Percentiles rank a stretch among this genome's conserved stretches.
phyloP scores from a whole-genome alignment of 2,329 filamentous ascomycete species.

The Colletotrichum sp. region DNA sequence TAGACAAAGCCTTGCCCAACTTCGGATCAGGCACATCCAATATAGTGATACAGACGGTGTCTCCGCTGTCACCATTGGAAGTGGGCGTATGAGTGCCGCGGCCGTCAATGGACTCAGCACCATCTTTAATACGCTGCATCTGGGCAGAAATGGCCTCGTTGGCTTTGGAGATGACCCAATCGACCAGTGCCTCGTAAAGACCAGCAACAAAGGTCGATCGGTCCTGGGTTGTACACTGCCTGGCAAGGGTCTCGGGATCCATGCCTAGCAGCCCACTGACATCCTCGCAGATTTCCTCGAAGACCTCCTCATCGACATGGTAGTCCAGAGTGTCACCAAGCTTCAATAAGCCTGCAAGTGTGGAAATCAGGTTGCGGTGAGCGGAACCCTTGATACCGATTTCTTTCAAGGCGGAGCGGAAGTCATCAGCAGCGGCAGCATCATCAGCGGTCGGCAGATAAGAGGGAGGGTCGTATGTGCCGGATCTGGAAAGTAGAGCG shows the following conservation, averaged over 20 bases:
- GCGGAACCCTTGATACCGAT: slow-evolving; percentile 92
- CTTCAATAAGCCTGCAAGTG: slow-evolving; percentile 85
- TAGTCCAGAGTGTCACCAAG: slow-evolving; percentile 91
- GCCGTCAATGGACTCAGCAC: slow-evolving; percentile 71
- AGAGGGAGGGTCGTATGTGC: slow-evolving; percentile 83
- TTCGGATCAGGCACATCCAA: slow-evolving; percentile 82
- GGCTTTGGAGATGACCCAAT: slow-evolving; percentile 90
- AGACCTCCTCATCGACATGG: slow-evolving; percentile 78
- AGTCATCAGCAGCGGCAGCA: slow-evolving; percentile 90
- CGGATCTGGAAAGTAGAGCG: slow-evolving; percentile 78
- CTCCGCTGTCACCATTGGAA: slow-evolving; percentile 73
- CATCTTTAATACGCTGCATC: slow-evolving; percentile 69
- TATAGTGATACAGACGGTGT: slow-evolving; percentile 88
- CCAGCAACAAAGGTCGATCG: slow-evolving; percentile 82
- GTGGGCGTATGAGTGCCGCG: slow-evolving; percentile 67
- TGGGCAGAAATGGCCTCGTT: slow-evolving; percentile 84
- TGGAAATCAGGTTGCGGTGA: slow-evolving; percentile 83
- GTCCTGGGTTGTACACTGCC: slow-evolving; percentile 83
- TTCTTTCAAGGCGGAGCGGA: slow-evolving; percentile 82
- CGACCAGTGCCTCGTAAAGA: slow-evolving; percentile 91
- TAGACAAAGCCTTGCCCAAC: slow-evolving; percentile 85
- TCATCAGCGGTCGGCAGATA: slow-evolving; percentile 95
- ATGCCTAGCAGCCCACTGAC: slow-evolving; percentile 85
- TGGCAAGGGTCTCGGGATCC: slow-evolving; percentile 81
- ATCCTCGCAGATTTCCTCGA: slow-evolving; percentile 90